Evolutionary conservation across 129 eudicot genomes (phyloP).

Genomic region (Kitagawia praeruptora): DNA sequence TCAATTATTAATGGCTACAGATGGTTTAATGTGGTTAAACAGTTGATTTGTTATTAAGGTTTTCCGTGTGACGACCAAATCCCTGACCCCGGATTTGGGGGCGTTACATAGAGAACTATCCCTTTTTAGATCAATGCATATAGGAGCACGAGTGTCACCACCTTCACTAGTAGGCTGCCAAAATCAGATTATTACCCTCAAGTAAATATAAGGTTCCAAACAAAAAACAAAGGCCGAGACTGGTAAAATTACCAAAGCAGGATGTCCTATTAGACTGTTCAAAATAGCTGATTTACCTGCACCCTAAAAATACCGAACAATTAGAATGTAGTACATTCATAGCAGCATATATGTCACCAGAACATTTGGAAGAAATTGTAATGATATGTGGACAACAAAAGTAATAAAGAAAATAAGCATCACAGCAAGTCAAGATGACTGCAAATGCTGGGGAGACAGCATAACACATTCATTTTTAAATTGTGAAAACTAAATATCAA

Average conservation of each 20-base stretch:
- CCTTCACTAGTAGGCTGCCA: constrained; percentile 98
- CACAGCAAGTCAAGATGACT: background rate
- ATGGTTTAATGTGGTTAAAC: too few relatives aligned
- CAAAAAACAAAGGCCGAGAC: background rate
- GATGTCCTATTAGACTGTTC: constrained; percentile 97
- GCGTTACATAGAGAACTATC: constrained; percentile 65
- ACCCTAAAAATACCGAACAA: constrained; percentile 49
- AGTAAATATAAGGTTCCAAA: background rate
- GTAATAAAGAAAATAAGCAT: background rate
- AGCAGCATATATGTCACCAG: background rate
- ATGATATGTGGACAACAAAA: background rate
- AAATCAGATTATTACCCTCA: background rate
- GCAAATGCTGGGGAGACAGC: background rate
- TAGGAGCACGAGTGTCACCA: constrained; percentile 98
- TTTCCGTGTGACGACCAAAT: too few relatives aligned
- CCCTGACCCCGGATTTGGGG: too few relatives aligned
- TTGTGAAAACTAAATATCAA: background rate
- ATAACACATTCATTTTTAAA: background rate
- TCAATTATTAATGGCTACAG: too few relatives aligned
- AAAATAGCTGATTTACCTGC: constrained; percentile 97
- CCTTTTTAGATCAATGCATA: constrained; percentile 69
- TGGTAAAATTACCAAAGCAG: constrained; percentile 65
- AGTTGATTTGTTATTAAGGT: too few relatives aligned
- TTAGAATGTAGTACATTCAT: constrained; percentile 8
- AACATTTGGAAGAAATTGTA: background rate